Base-by-base conservation (phyloP, 129 eudicot species). In the Pulicaria dysenterica region DNA sequence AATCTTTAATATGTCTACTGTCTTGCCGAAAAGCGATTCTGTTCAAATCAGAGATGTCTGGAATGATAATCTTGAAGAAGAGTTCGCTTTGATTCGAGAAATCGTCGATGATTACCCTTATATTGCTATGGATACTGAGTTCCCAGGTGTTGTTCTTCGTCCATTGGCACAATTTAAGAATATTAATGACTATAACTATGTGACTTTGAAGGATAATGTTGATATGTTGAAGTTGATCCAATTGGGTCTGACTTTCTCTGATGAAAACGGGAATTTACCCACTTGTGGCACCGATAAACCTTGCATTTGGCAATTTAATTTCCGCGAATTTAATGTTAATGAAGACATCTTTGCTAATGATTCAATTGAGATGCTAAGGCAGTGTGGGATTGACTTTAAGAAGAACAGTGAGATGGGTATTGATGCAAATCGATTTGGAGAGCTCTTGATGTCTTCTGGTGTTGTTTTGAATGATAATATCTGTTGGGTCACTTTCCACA, bases 161-260 rank as follows among this genome's bases (percentile, higher is more conserved):
- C 93, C 93, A 3, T 45, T 87, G 70, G 85, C 85, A 3, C 82
- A 79, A 57, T 87, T 84, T 45, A 87, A 84, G 87, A 80, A 87
- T 34, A 84, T 87, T 31, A 85, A 80, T 58, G 93, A 87, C 62
- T 87, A 82, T 67, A 87, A 87, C 43, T 87, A 87, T 62, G 86
- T 81, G 74, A 87, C 89, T 54, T 84, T 86, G 82, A 86, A 86
- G 72, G 92, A 86, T 75, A 86, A 86, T 79, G 92, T 87, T 76
- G 89, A 87, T 79, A 87, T 87, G 92, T 48, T 87, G 81, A 87
- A 87, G 86, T 84, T 87, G 80, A 87, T 87, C 64, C 92, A 87
- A 79, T 63, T 87, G 74, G 92, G 92, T 58, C 83, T 87, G 31
- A 81, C 92, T 46, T 87, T 87, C 37, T 87, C 92, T 4, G 92